Base-by-base conservation (phyloP, 345 rosid genomes). In the Gossypium stocksii region DNA sequence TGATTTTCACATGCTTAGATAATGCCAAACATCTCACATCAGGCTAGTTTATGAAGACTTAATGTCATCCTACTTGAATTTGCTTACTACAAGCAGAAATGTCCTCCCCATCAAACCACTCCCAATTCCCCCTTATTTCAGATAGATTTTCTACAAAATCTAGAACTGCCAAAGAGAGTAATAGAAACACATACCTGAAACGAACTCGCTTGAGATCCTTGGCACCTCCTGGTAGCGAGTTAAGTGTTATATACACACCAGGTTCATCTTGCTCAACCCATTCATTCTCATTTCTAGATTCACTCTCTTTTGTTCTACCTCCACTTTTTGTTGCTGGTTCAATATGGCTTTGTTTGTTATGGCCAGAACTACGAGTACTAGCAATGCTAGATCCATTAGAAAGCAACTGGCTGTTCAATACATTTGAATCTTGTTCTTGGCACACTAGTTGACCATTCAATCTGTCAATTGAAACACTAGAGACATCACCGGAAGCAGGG, bases 181-280 rank as follows among this genome's bases (percentile, higher is more conserved):
- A 43, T 56, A 56, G 15, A 58, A 19, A 9, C 41, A 71, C 79
- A 44, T 85, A 96, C 98, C 99, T 96, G 88, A 96, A 96, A 77
- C 99, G 98, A 60, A 96, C 99, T 65, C 98, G 92, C 84, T 96
- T 93, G 70, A 96, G 95, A 87, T 96, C 98, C 82, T 91, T 93
- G 69, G 77, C 87, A 73, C 97, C 97, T 44, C 97, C 98, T 3
- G 93, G 86, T 43, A 91, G 84, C 43, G 97, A 89, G 66, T 92
- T 91, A 56, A 96, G 91, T 67, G 99, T 96, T 48, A 96, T 91
- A 80, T 93, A 93, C 17, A 96, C 98, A 73, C 99, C 98, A 48
- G 93, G 95, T 80, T 96, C 97, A 74, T 91, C 97, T 86, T 96
- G 98, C 80, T 96, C 99, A 66, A 96, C 97, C 95, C 98, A 89